Conservation (phyloP, 768 basidiomycete species). For the Cyathus striatus region DNA sequence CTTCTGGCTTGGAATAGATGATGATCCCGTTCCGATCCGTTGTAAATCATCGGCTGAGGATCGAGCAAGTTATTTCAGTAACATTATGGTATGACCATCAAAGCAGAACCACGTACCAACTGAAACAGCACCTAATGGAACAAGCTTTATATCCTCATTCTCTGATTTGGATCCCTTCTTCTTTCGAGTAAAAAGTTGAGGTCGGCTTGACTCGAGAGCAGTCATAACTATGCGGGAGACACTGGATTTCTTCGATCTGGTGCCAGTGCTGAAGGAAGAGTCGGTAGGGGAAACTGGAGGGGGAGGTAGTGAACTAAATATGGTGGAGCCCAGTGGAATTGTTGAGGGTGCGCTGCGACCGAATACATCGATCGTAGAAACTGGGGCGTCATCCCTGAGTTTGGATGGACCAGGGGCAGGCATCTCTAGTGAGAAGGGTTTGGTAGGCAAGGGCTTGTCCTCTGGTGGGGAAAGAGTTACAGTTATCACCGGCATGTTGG, state of each 20-base stretch:
- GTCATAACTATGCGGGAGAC: not conserved
- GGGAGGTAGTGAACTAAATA: too few species aligned
- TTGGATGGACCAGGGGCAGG: too few species aligned
- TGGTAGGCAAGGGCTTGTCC: too few species aligned
- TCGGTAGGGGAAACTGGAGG: not conserved
- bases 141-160: not conserved
- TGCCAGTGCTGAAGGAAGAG: not conserved
- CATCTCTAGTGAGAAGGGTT: too few species aligned
- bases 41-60: not conserved
- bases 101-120: not conserved
- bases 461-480: too few species aligned
- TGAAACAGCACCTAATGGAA: not conserved
- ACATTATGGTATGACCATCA: too few species aligned
- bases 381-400: not conserved
- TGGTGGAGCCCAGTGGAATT: too few species aligned
- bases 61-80: too few species aligned
- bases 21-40: not conserved
- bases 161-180: not conserved
- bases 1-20: not conserved
- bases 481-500: too few species aligned
- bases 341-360: not conserved
- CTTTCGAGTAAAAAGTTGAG: not conserved
- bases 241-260: not conserved
- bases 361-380: not conserved
- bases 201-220: not conserved